Base-by-base conservation (phyloP, 345 rosid genomes). In the Citrus medica region DNA sequence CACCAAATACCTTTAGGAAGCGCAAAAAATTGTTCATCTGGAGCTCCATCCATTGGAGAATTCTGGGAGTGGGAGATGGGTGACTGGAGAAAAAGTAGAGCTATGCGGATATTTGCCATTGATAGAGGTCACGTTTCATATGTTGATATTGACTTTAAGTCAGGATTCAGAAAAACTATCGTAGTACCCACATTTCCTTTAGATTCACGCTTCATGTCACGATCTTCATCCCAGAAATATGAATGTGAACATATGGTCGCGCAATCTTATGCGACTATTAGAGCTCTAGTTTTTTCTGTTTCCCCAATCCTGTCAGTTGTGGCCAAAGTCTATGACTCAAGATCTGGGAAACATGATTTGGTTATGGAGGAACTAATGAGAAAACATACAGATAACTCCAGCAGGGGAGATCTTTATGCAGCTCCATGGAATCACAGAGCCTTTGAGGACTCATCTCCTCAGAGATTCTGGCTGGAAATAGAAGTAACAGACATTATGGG, bases 31-130 rank as follows among this genome's bases (percentile, higher is more conserved):
- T 92, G 98, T 76, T 88, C 98, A 6, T 86, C 79, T 77, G 89
- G 87, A 81, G 94, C 90, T 42, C 75, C 81, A 21, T 82, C 85
- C 16, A 63, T 67, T 62, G 74, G 88, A 51, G 97, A 94, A 48
- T 96, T 96, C 81, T 96, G 99, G 98, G 99, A 96, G 77, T 94
- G 99, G 99, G 98, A 94, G 87, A 92, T 92, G 97, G 97, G 95
- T 85, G 99, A 96, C 82, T 96, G 99, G 99, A 91, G 97, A 82
- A 89, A 88, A 76, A 91, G 88, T 83, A 88, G 94, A 79, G 90
- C 91, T 69, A 83, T 96, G 92, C 86, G 98, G 67, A 88, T 96
- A 79, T 46, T 91, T 87, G 97, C 95, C 81, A 82, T 94, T 83
- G 99, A 96, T 86, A 82, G 88, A 78, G 98, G 95, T 76, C 97